Base-by-base conservation (phyloP, 768 basidiomycete genomes). In the Kwoniella sp. region DNA sequence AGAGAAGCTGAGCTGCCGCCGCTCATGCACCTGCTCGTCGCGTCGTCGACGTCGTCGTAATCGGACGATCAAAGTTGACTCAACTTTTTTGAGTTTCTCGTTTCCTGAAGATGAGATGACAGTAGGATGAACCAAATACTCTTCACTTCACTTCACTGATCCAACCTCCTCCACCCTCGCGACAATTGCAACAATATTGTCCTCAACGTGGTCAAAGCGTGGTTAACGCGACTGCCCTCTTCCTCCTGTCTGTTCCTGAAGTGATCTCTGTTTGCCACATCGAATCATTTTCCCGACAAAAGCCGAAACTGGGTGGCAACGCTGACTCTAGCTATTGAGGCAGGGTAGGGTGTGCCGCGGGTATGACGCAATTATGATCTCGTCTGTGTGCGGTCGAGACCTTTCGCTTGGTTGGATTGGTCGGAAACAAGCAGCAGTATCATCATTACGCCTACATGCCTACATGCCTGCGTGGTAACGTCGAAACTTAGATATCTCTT, bases 321-420 rank as follows among this genome's bases (percentile, higher is more conserved):
- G 13, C 23, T 28, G 53, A 12, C n/a, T n/a, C n/a, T n/a, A n/a
- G n/a, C n/a, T n/a, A n/a, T n/a, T n/a, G n/a, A 55, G 31, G n/a
- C 2, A 30, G 29, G 25, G 26, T 28, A 22, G 26, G 22, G 2
- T 13, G 13, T 51, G 58, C 58, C 58, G 52, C 53, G 51, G 26
- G 34, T 62, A 55, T 62, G 61, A 62, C 61, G 61, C 61, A 62
- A 62, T 45, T 45, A 17, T 45, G 41, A 45, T n/a, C n/a, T n/a
- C n/a, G n/a, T n/a, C 41, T 45, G 41, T 20, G 11, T 9, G 15
- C 41, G 20, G 41, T 45, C 41, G 5, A 7, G 41, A 45, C 41
- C 41, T 45, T 45, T 45, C 34, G 5, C 13, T 13, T 61, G 25
- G 9, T 13, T 61, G 25, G 9, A 15, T 48, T 29, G 11, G 34